These are phyloP conservation scores for Brettanomyces bruxellensis DNA, from an alignment of 805 yeast genomes.

Conservation along the genomic window DNA sequence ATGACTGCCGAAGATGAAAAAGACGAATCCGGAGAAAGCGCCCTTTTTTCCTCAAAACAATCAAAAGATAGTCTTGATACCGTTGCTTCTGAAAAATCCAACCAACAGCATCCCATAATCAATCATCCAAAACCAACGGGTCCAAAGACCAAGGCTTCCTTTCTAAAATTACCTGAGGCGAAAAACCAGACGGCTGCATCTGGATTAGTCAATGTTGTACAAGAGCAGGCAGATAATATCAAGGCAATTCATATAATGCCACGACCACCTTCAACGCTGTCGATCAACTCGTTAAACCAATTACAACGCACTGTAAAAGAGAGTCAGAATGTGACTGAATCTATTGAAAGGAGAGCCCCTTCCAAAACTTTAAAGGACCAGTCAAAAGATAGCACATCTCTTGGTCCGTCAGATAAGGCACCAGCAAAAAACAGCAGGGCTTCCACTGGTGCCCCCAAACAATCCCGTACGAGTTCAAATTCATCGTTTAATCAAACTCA, in stretches of 20 bases:
- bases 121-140: neutral
- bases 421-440: too few species aligned
- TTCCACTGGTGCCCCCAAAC: neutral
- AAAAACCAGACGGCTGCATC: slow-evolving; percentile 6
- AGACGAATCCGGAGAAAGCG: too few species aligned
- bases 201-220: slow-evolving; percentile 19
- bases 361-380: neutral
- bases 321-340: neutral
- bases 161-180: slow-evolving; percentile 3
- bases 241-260: slow-evolving; percentile 17
- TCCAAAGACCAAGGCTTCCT: neutral
- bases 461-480: neutral
- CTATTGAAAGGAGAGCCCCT: neutral
- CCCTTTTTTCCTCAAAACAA: too few species aligned
- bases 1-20: too few species aligned
- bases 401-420: too few species aligned
- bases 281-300: neutral
- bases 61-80: too few species aligned
- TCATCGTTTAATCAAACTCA: neutral
- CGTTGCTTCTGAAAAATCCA: too few species aligned
- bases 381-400: neutral
- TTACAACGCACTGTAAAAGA: neutral
- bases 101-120: too few species aligned
- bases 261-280: neutral
- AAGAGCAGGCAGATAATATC: slow-evolving; percentile 18